Evolutionary conservation across 1,284 basidiomycete genomes (phyloP), one percentile per base, ranked within the genome.

Genomic region (Melampsora larici-populina): DNA sequence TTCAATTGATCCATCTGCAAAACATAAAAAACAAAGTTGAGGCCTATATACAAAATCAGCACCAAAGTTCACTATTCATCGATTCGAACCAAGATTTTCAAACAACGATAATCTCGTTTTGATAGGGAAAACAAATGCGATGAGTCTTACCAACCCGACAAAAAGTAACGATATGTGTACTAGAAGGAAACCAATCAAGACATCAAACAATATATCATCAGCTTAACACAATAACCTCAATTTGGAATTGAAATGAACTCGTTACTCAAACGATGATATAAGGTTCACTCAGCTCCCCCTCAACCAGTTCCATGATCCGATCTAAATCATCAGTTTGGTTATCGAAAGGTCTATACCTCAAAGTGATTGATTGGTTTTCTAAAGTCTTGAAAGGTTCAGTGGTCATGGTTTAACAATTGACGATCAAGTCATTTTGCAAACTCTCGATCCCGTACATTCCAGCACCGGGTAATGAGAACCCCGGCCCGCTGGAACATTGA

Each of bases 281-380:
- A 49, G 95, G 96, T 85, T 98, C 95, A 81, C 92, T 94, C 83
- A 97, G 88, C 85, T 95, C 93, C 82, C 88, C 90, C 85, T 94
- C 91, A n/a, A 95, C 91, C 79, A 97, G 88, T 48, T 88, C 86
- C 88, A 94, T 92, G 81, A 95, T 70, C 60, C 69, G 36, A 46
- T 62, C 51, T 13, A 77, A 58, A 64, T 77, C 74, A 48, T 77
- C 60, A 33, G 55, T 64, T 4, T 70, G 40, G 15, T 49, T 1
- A 58, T 77, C 74, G 36, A 68, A 69, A 1, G 74, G 13, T 36
- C 74, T 69, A 55, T 49, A 77, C 8, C 36, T 51, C 26, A 77
- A 15, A 17, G 17, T 31, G 33, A 17, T 58, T 55, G 49, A n/a
- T 58, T 63, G 33, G n/a, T n/a, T n/a, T n/a, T 29, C 40, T 40